Base-by-base conservation (phyloP, 805 yeast species). In the Candida anglica region DNA sequence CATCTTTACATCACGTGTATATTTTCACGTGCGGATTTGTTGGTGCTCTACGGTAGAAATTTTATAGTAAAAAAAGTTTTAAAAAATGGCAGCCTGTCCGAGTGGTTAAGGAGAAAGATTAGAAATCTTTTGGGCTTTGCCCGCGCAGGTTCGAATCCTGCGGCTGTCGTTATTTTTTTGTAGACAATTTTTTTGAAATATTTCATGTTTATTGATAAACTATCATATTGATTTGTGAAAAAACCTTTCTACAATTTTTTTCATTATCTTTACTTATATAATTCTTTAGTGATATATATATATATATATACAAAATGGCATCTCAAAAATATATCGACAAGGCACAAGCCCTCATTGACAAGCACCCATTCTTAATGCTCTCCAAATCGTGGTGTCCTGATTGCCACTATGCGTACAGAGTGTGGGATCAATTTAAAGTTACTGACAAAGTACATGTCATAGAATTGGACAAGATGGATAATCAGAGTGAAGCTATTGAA, bases 371-470 rank as follows among this genome's bases (percentile, higher is more conserved):
- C 44, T 64, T 83, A 39, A 73, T 79, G 71, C 51, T 82, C 9
- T 75, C 84, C 26, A 83, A 82, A 44, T 69, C 81, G 14, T 82
- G 88, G 88, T 83, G 93, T 55, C 85, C 86, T 3, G 89, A 83
- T 47, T 82, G 89, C 46, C 77, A 73, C 32, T 83, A 80, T 51
- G 75, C 83, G 3, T 67, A 73, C 39, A 58, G 60, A 18, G 56
- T 81, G 15, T 80, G 78, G 70, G 65, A 70, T 32, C 69, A 73
- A 34, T 74, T 67, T 46, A 66, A 69, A 6, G 77, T 80, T 6
- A 46, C 47, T 8, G 64, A 68, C 30, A 73, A 78, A 45, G 60
- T 79, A 10, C 56, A 63, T 33, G 48, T 75, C n/a, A 63, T 84
- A 19, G 89, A 84, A 51, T 60, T 81, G 22, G 86, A 80, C 52